These are phyloP conservation scores for Colletotrichum brevisporum DNA, from an alignment of 2,329 filamentous ascomycete genomes.

Conservation along the genomic window DNA sequence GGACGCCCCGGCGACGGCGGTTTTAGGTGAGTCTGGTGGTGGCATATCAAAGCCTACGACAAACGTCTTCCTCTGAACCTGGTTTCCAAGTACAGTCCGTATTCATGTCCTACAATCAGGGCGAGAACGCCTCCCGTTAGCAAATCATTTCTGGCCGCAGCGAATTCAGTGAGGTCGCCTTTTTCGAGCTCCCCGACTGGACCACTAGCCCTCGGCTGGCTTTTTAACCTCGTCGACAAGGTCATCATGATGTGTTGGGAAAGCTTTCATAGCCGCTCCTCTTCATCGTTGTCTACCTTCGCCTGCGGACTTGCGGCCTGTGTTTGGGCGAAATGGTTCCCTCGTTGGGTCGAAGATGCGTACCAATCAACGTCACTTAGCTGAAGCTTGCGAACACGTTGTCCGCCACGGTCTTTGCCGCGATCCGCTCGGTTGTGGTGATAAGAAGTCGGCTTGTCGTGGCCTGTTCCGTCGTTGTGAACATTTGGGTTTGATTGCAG, in stretches of 20 bases:
- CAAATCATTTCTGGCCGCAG: constrained; percentile 17
- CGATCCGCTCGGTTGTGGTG: constrained; percentile 70
- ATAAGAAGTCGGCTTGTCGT: constrained; percentile 65
- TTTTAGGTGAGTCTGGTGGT: not conserved
- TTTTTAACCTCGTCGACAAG: constrained; percentile 24
- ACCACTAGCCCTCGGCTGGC: constrained; percentile 11
- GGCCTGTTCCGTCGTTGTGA: constrained; percentile 62
- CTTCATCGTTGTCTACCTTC: constrained; percentile 11
- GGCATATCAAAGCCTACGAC: constrained; percentile 6
- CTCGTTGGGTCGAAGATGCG: constrained; percentile 43
- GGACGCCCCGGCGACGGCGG: constrained; percentile 1
- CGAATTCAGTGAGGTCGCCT: constrained; percentile 15
- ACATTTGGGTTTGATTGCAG: constrained; percentile 64
- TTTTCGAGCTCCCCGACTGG: constrained; percentile 4
- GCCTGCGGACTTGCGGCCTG: not conserved
- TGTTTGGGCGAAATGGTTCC: constrained; percentile 9
- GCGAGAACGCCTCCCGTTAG: constrained; percentile 25
- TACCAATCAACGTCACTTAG: constrained; percentile 99
- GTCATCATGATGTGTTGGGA: constrained; percentile 3
- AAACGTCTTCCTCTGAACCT: constrained; percentile 9
- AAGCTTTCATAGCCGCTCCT: constrained; percentile 5
- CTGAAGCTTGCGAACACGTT: constrained; percentile 91
- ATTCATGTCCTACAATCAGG: constrained; percentile 36
- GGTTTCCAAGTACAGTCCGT: constrained; percentile 8
- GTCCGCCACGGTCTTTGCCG: constrained; percentile 77